These are phyloP conservation scores for Cordyceps fumosorosea DNA, from an alignment of 2,329 filamentous ascomycete genomes.

Conservation along the genomic window DNA sequence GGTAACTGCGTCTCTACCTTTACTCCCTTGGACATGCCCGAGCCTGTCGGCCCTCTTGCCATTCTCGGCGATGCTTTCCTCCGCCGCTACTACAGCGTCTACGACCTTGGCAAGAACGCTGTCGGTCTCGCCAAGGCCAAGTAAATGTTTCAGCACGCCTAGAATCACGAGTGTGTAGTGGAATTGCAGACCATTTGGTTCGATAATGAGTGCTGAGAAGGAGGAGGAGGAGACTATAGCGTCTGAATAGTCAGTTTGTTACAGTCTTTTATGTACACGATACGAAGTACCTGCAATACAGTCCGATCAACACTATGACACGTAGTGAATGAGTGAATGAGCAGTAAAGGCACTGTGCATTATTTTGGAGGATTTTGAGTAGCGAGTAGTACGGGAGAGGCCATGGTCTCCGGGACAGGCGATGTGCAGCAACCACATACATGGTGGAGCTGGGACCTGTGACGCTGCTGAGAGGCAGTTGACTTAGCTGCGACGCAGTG, in stretches of 20 bases:
- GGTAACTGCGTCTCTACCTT: slow-evolving; percentile 96
- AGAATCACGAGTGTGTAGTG: neutral
- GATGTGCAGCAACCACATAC: too few species aligned
- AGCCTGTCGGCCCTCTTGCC: slow-evolving; percentile 81
- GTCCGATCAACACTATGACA: neutral
- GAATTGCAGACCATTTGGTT: neutral
- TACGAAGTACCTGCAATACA: slow-evolving; percentile 10
- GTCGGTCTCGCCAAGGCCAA: slow-evolving; percentile 87
- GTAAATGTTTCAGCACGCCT: slow-evolving; percentile 23
- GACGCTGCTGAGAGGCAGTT: neutral
- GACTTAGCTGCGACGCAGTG: neutral
- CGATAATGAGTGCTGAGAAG: neutral
- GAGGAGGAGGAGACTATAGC: neutral
- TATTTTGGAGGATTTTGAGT: too few species aligned
- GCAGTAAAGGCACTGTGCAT: neutral
- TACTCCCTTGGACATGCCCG: slow-evolving; percentile 92
- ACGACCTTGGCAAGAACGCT: slow-evolving; percentile 82
- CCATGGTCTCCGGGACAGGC: too few species aligned
- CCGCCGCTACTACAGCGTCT: slow-evolving; percentile 90
- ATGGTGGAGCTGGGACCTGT: neutral
- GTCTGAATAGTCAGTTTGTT: neutral
- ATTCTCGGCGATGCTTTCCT: slow-evolving; percentile 88
- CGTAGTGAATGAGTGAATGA: neutral
- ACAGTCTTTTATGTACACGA: slow-evolving; percentile 9
- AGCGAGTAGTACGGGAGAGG: too few species aligned